Evolutionary conservation across 2,329 filamentous ascomycete species (phyloP), one percentile per base, ranked within the genome.

Genomic region (Geoglossum cookeanum): DNA sequence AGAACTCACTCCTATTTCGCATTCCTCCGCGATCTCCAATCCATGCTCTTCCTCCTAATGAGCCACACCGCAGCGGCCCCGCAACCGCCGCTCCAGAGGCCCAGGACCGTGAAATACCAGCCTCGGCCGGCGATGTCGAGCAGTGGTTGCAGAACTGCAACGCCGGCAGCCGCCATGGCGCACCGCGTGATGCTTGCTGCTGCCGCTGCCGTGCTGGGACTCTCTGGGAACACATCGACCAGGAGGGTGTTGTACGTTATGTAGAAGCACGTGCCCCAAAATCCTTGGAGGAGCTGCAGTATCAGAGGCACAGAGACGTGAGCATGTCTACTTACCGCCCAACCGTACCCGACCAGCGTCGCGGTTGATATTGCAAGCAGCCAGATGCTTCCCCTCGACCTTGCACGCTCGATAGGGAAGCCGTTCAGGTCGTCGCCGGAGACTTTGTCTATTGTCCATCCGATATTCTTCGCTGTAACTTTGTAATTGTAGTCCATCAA

Each of bases 401-500:
- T 44, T 15, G 54, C 54, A 17, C 58, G 29, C 55, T 68, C 66
- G 42, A 68, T 65, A 3, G 65, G 66, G 56, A 69, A 68, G 3
- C 59, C 11, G 27, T 37, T 35, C 7, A 61, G 17, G 53, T 61
- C 48, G 55, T 62, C 59, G 30, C 68, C 62, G 3, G 66, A 63
- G 45, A 67, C 69, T 33, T 66, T 67, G 15, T 61, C 61, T 11
- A 71, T 22, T 0, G 67, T 65, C 13, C 70, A 64, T 2, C 66
- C 65, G 13, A 67, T 55, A 11, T 62, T 55, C 32, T 62, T 63
- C 2, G 68, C 69, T 7, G 69, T 63, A 5, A 69, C 65, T 3
- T 65, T 63, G 60, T 71, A 75, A 48, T 74, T 73, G 63, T 66
- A 69, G 59, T 75, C 72, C 2, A 74, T 60, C 7, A 73, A 60